phyloP scores from a whole-genome alignment of 2,329 filamentous ascomycete species.

The Aspergillus melleus region DNA sequence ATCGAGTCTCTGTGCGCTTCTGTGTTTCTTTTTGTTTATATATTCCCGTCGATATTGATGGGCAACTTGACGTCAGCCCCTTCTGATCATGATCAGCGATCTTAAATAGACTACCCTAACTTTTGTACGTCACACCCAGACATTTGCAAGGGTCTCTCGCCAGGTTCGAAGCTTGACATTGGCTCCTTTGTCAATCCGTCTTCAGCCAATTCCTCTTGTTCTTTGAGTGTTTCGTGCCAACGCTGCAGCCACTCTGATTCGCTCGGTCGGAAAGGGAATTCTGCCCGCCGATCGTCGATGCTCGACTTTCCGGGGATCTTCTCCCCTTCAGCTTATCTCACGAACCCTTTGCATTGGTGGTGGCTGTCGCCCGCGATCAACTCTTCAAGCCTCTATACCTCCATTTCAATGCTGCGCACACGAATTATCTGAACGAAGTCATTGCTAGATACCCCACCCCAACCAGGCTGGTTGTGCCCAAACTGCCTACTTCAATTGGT shows the following conservation, averaged over 20 bases:
- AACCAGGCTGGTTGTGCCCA: neutral
- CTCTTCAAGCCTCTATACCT: neutral
- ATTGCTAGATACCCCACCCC: neutral
- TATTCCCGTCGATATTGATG: neutral
- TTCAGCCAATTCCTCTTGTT: neutral
- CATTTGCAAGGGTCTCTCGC: neutral
- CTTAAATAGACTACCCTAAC: too few relatives aligned
- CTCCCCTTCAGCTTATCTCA: neutral
- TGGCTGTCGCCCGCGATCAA: neutral
- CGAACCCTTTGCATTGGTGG: neutral
- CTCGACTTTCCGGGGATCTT: slow-evolving; percentile 8
- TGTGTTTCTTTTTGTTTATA: too few relatives aligned
- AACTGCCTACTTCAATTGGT: neutral
- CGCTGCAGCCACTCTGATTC: slow-evolving; percentile 7
- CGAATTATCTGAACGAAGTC: neutral
- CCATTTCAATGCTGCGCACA: neutral
- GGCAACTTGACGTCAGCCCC: neutral
- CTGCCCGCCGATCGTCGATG: slow-evolving; percentile 12
- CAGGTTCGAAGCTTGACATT: neutral
- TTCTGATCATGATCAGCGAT: neutral
- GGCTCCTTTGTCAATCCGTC: neutral
- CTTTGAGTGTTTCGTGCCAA: neutral
- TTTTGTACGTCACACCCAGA: neutral
- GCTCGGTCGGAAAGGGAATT: slow-evolving; percentile 14
- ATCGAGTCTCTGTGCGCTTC: too few relatives aligned